These are phyloP conservation scores for Fusarium goolgardi DNA, from an alignment of 2,329 filamentous ascomycete species.

Conservation along the genomic window DNA sequence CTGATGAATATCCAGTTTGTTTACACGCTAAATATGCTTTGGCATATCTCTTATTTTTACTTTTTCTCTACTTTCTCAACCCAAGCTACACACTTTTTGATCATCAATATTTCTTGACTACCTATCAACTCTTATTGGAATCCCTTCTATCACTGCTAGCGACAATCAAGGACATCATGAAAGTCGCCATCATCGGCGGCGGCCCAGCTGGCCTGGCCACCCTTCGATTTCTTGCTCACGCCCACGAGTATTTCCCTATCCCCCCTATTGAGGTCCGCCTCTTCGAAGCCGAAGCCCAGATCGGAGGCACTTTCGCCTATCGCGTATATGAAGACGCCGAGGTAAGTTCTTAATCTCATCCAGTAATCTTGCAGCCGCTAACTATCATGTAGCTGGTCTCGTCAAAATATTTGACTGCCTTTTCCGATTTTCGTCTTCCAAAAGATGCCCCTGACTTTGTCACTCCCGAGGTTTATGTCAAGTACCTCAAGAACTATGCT, in stretches of 20 bases:
- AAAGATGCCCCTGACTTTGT: constrained; percentile 59
- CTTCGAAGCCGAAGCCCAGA: constrained; percentile 57
- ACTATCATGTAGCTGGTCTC: constrained; percentile 55
- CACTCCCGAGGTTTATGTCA: constrained; percentile 54
- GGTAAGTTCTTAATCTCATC: constrained; percentile 34
- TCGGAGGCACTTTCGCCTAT: constrained; percentile 62
- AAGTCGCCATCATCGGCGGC: constrained; percentile 58
- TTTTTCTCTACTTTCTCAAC: neutral
- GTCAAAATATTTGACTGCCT: constrained; percentile 62
- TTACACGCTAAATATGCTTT: neutral
- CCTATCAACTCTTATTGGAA: neutral
- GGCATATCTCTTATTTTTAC: fast-evolving
- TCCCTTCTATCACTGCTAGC: neutral
- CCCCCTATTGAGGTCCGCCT: constrained; percentile 56
- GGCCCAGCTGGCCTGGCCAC: constrained; percentile 58
- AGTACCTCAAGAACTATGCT: constrained; percentile 58
- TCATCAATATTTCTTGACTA: neutral
- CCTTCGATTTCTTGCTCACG: constrained; percentile 55
- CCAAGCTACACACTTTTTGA: neutral
- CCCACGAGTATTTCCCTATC: constrained; percentile 53
- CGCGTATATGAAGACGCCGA: constrained; percentile 62
- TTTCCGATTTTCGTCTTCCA: constrained; percentile 61
- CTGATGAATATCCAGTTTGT: neutral
- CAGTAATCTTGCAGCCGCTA: neutral
- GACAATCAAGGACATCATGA: constrained; percentile 39